Evolutionary conservation across 768 basidiomycete species (phyloP).

Genomic region (Boletus sp.): DNA sequence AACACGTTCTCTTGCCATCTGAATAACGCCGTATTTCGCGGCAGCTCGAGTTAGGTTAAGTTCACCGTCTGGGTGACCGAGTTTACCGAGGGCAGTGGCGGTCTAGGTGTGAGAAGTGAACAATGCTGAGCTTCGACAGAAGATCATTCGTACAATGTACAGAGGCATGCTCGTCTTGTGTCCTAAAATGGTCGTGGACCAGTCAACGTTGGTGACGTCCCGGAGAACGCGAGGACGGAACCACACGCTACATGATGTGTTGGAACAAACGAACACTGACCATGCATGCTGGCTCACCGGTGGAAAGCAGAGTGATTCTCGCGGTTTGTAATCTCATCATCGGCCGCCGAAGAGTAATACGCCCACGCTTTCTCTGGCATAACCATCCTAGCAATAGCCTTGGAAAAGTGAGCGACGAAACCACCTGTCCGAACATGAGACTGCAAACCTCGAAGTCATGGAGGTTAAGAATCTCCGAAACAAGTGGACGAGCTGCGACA

Average conservation of each 20-base stretch:
- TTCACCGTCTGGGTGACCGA: slow-evolving; percentile 96
- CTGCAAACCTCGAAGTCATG: slow-evolving; percentile 87
- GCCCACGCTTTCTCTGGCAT: slow-evolving; percentile 93
- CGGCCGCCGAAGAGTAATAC: slow-evolving; percentile 94
- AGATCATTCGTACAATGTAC: slow-evolving; percentile 58
- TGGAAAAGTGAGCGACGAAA: slow-evolving; percentile 6
- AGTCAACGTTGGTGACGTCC: slow-evolving; percentile 85
- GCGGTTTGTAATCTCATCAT: slow-evolving; percentile 88
- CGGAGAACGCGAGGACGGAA: slow-evolving; percentile 86
- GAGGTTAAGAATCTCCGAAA: slow-evolving; percentile 80
- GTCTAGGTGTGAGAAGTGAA: slow-evolving; percentile 37
- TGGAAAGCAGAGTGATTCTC: slow-evolving; percentile 94
- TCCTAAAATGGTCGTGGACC: slow-evolving; percentile 79
- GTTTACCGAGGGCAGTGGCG: slow-evolving; percentile 90
- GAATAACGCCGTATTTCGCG: slow-evolving; percentile 71
- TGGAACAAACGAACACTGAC: not conserved
- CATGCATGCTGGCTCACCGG: slow-evolving; percentile 43
- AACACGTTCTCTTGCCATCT: slow-evolving; percentile 49
- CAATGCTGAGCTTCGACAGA: not conserved
- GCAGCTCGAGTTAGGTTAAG: slow-evolving; percentile 88
- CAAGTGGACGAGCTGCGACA: slow-evolving; percentile 60
- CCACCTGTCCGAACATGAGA: not conserved
- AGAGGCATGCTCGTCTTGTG: slow-evolving; percentile 72
- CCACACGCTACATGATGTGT: slow-evolving; percentile 59
- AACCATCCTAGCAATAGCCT: slow-evolving; percentile 81